Base-by-base conservation (phyloP, 371 early-diverging fungal species). In the Mortierella sp. region DNA sequence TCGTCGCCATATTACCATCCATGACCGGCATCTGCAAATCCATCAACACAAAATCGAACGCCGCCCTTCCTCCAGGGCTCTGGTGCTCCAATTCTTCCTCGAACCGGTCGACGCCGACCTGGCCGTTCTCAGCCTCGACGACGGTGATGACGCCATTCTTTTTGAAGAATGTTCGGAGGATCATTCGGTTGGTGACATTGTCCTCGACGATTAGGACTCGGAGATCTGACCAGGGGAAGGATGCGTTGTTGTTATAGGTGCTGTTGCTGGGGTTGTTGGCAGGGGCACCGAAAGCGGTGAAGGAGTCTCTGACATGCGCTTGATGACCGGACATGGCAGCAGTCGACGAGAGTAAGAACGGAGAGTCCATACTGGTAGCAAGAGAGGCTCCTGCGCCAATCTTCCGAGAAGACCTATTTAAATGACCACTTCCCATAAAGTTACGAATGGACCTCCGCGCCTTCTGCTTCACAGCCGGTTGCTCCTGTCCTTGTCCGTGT, bases 1-100 rank as follows among this genome's bases (percentile, higher is more conserved):
- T 78, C 4, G 87, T 88, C 32, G 88, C 88, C 72, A 82, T 49
- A 51, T 88, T 84, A 5, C 88, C 88, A 70, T 88, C 84, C 88
- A 88, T 88, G 8, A 88, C 78, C 0, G 88, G 88, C 88, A 88
- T 88, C 75, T 88, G 88, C 8, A 88, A 74, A 56, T 88, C 88
- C 88, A 88, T 88, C 74, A 88, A 54, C 11, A 88, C 83, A 54
- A 84, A 73, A 10, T 88, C 87, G 63, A 84, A 88, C 32, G 29
- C 63, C 16, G 29, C 35, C 12, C 35, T 12, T 29, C 63, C 68
- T 21, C 21, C 56, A 6, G 71, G 68, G 4, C 80, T 80, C n/a
- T 77, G 74, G 11, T 76, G 73, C 4, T 58, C 27, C 75, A 87
- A 43, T 46, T 81, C 78, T 51, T 79, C 82, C 60, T 80, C 76